phyloP scores from a whole-genome alignment of 1,139 yeast species.

The Hemisphaericaspora xylanilytica region DNA sequence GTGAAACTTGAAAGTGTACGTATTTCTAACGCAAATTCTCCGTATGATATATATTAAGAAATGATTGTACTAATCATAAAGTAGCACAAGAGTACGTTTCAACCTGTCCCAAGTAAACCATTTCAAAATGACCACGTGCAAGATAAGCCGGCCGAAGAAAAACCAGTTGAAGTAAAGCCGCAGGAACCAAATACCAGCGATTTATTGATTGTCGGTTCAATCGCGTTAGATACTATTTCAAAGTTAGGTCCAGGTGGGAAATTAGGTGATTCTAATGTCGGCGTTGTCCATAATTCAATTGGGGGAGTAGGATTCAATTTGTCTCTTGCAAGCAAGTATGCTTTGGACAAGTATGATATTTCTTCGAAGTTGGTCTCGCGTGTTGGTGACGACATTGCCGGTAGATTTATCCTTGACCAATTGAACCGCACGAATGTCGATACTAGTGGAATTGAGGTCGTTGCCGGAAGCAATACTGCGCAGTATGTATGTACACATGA shows the following conservation, averaged over 20 bases:
- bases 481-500: slow-evolving; percentile 73
- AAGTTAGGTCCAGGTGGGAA: slow-evolving; percentile 28
- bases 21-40: not conserved
- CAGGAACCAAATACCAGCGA: no score
- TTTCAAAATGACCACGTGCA: no score
- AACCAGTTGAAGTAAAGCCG: no score
- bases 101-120: no score
- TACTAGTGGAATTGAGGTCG: slow-evolving; percentile 36
- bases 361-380: slow-evolving; percentile 51
- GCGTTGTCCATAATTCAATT: slow-evolving; percentile 50
- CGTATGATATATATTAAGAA: not conserved
- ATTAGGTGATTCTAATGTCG: slow-evolving; percentile 73
- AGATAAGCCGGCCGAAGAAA: no score
- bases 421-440: slow-evolving; percentile 31
- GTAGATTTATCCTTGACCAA: slow-evolving; percentile 36
- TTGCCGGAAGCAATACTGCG: slow-evolving; percentile 45
- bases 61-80: slow-evolving; percentile 3
- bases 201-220: slow-evolving; percentile 65
- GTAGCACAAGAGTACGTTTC: slow-evolving; percentile 1
- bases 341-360: slow-evolving; percentile 20
- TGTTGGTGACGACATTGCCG: slow-evolving; percentile 59
- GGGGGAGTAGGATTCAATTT: slow-evolving; percentile 90
- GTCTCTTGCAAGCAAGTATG: slow-evolving; percentile 49
- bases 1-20: slow-evolving; percentile 34
- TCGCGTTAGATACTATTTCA: slow-evolving; percentile 73